Evolutionary conservation across 176 grass and related monocot species (phyloP).

Genomic region (Triticum dicoccoides): DNA sequence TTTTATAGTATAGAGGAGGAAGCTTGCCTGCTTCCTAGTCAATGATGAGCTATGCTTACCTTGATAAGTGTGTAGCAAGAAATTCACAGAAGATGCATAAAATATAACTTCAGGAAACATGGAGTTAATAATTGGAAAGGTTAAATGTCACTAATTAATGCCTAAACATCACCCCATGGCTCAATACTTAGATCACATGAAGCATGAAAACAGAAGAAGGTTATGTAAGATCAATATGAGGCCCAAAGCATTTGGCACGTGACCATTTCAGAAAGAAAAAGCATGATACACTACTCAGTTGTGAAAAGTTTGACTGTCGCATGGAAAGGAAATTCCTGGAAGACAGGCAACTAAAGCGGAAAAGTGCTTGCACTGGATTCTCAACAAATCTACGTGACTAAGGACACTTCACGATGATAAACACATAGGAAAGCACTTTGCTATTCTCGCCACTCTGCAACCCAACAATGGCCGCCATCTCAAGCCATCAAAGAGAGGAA

Average conservation of each 20-base stretch:
- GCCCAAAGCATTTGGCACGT: neutral
- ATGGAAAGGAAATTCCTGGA: neutral
- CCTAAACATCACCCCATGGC: neutral
- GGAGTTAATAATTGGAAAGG: neutral
- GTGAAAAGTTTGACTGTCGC: neutral
- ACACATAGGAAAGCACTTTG: neutral
- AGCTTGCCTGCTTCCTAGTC: constrained; percentile 12
- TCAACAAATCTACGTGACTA: neutral
- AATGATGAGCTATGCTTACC: constrained; percentile 9
- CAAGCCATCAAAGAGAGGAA: neutral
- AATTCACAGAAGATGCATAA: neutral
- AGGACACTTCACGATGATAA: neutral
- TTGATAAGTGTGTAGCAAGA: neutral
- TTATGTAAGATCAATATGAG: neutral
- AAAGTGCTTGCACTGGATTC: neutral
- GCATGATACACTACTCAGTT: neutral
- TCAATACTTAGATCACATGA: neutral
- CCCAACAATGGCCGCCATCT: neutral
- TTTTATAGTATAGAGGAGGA: neutral
- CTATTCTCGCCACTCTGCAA: neutral
- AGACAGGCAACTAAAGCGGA: neutral
- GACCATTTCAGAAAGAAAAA: neutral
- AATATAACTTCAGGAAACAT: neutral
- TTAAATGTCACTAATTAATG: neutral
- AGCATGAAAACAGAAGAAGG: neutral